A percentile compares a stretch with the other conserved stretches of the same genome.
Evolutionary conservation across 495 filamentous ascomycete genomes (phyloP).

Genomic region (Lophiostoma macrostomum): DNA sequence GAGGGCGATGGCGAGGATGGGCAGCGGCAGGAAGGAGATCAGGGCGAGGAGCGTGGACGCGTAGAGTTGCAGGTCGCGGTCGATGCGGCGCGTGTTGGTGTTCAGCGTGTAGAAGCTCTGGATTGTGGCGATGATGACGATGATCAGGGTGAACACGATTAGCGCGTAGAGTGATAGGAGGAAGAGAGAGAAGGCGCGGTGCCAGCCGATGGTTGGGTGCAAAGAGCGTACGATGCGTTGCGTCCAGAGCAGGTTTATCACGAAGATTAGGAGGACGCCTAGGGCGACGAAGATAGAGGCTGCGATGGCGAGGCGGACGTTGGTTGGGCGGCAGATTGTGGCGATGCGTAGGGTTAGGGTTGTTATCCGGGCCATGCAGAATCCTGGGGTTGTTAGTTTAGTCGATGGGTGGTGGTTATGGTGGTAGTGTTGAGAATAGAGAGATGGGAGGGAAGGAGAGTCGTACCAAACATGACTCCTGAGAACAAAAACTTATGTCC

Average conservation of each 20-base stretch:
- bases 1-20: constrained; percentile 54
- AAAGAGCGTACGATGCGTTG: constrained; percentile 73
- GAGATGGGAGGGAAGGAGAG: neutral
- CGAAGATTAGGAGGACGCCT: constrained; percentile 73
- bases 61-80: constrained; percentile 64
- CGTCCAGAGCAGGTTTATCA: constrained; percentile 75
- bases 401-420: neutral
- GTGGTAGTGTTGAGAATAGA: neutral
- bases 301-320: constrained; percentile 40
- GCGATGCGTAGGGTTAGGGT: constrained; percentile 37
- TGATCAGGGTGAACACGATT: constrained; percentile 58
- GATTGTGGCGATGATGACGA: constrained; percentile 66
- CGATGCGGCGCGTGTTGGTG: constrained; percentile 46
- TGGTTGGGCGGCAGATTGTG: constrained; percentile 13
- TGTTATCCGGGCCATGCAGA: constrained; percentile 40
- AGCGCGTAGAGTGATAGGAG: constrained; percentile 62
- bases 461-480: constrained; percentile 25
- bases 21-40: constrained; percentile 72
- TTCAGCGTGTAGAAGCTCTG: constrained; percentile 66
- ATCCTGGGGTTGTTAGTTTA: constrained; percentile 26
- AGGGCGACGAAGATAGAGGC: constrained; percentile 60
- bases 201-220: constrained; percentile 71
- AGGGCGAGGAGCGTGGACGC: constrained; percentile 65
- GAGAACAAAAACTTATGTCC: constrained; percentile 31
- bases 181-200: constrained; percentile 43